Evolutionary conservation across 2,329 filamentous ascomycete genomes (phyloP), one percentile per base, ranked within the genome.

Genomic region (Esteya vermicola): DNA sequence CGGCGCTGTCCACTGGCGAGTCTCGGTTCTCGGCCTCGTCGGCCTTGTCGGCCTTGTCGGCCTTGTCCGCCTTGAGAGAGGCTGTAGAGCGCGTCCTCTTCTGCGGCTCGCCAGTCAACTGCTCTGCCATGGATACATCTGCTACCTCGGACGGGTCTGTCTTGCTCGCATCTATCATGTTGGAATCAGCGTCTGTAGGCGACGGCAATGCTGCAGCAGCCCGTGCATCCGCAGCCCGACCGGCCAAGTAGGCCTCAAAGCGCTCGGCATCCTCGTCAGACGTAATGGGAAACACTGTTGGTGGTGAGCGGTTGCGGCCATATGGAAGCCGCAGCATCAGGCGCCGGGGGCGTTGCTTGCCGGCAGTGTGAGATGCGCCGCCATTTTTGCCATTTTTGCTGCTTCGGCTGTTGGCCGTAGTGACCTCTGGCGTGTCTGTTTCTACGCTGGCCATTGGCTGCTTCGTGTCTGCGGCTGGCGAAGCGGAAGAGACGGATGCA

Each of bases 271-370:
- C 46, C 8, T 26, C 37, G n/a, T 37, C 39, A 14, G 38, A 38
- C 3, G 33, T 12, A 3, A 48, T 36, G 19, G 37, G n/a, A 10
- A 38, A 43, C 12, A 48, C 41, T 7, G 19, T 42, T 1, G 46
- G 39, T 10, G 46, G 41, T 18, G 45, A 47, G 3, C 41, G 46
- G 26, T 36, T 30, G 20, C 38, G 44, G 9, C 40, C 39, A 6
- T 25, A 42, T 2, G 44, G 41, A 6, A 46, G 16, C 9, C 38
- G 41, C 1, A 47, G 39, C 46, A 48, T 47, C 16, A 48, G 39
- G 4, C 46, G 30, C 10, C 33, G 21, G 13, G 22, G 32, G 3
- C 14, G 20, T 22, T 31, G 14, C 30, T 6, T 9, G 36, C 10
- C 5, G 18, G 20, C 32, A 22, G 20, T 21, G 26, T n/a, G n/a